Conservation (phyloP, 192 early-diverging fungal species). For the Entomortierella chlamydospora region DNA sequence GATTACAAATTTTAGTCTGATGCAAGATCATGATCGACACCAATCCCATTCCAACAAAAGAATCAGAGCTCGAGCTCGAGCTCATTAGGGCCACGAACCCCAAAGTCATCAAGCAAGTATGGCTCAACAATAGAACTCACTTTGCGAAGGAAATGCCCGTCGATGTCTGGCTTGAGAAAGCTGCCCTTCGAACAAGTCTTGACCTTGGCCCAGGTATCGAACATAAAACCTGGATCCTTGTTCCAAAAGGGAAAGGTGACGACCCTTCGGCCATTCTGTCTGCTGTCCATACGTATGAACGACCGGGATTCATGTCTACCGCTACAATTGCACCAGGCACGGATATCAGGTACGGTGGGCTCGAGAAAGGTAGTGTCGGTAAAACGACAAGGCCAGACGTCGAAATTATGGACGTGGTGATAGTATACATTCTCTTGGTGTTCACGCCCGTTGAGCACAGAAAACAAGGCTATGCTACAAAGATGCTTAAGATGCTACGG, state of each 20-base stretch:
- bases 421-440: conserved; percentile 13
- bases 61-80: neutral
- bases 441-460: conserved; percentile 15
- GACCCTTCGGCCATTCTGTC: conserved; percentile 13
- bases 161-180: conserved; percentile 14
- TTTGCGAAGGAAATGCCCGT: neutral
- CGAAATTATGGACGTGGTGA: neutral
- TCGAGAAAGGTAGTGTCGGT: no score
- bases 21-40: no score
- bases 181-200: conserved; percentile 1
- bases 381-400: neutral
- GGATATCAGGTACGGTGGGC: no score
- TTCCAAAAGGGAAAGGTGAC: conserved; percentile 12
- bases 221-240: conserved; percentile 21
- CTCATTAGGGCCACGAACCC: conserved; percentile 10
- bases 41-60: neutral
- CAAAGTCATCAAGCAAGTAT: conserved; percentile 6
- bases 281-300: conserved; percentile 10
- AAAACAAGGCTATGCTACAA: conserved; percentile 11
- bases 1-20: no score
- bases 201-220: conserved; percentile 21
- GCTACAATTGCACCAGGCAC: neutral
- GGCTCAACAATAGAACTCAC: conserved; percentile 9
- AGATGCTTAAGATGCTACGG: conserved; percentile 12
- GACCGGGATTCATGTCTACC: conserved; percentile 10